These are phyloP conservation scores for Penicillium pulvis DNA, from an alignment of 495 filamentous ascomycete species.

Conservation along the genomic window DNA sequence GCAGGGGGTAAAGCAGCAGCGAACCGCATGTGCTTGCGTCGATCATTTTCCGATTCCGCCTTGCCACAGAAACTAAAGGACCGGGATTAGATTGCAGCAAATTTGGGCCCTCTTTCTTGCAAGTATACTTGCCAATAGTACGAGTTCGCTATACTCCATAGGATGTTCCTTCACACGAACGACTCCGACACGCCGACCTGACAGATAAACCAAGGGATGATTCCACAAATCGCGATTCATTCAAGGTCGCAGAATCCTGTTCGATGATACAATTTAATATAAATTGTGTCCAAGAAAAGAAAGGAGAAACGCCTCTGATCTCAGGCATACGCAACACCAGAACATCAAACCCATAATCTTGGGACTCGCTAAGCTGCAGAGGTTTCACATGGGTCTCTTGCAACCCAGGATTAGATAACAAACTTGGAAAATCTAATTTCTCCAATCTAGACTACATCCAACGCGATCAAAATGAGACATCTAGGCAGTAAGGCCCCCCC, in stretches of 20 bases:
- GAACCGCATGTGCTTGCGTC: slow-evolving; percentile 15
- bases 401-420: not conserved
- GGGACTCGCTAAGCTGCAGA: not conserved
- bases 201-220: not conserved
- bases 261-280: slow-evolving; percentile 2
- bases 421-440: too few relatives aligned
- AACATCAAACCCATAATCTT: not conserved
- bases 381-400: not conserved
- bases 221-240: not conserved
- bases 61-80: slow-evolving; percentile 1
- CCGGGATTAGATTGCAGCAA: not conserved
- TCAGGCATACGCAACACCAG: not conserved
- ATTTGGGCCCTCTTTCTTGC: not conserved
- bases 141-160: not conserved
- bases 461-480: not conserved
- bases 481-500: not conserved
- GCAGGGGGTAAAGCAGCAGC: slow-evolving; percentile 7
- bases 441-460: not conserved
- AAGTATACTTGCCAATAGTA: slow-evolving; percentile 3
- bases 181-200: not conserved
- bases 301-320: not conserved
- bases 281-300: not conserved
- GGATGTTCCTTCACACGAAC: not conserved
- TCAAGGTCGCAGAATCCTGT: not conserved
- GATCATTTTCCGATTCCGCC: slow-evolving; percentile 7